Percentiles rank a stretch among this genome's conserved stretches.
These are phyloP conservation scores for Calonectria ilicicola DNA, from an alignment of 2,329 filamentous ascomycete species.

Conservation along the genomic window DNA sequence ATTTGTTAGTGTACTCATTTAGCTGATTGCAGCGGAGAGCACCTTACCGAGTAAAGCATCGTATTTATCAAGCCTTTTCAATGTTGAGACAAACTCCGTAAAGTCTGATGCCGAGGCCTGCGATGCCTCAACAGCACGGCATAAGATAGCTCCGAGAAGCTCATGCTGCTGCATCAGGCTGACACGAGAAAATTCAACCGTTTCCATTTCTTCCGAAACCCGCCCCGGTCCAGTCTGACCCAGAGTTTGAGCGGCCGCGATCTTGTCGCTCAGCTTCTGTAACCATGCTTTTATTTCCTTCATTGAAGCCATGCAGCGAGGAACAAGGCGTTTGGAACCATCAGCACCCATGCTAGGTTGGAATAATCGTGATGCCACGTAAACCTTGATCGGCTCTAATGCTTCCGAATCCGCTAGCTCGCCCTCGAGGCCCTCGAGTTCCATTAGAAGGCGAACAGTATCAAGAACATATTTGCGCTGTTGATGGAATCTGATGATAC, in stretches of 20 bases:
- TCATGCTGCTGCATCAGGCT: slow-evolving; percentile 93
- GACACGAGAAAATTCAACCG: slow-evolving; percentile 81
- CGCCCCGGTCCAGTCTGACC: slow-evolving; percentile 68
- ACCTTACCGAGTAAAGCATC: slow-evolving; percentile 69
- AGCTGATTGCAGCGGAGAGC: slow-evolving; percentile 12
- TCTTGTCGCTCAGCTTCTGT: slow-evolving; percentile 78
- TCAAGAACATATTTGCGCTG: slow-evolving; percentile 86
- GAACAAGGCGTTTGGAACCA: slow-evolving; percentile 71
- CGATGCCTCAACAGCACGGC: slow-evolving; percentile 81
- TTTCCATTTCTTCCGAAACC: slow-evolving; percentile 76
- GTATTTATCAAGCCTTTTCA: slow-evolving; percentile 81
- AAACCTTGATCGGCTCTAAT: slow-evolving; percentile 49
- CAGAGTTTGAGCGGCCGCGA: slow-evolving; percentile 80
- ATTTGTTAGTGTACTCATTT: slow-evolving; percentile 12
- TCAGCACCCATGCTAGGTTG: slow-evolving; percentile 48
- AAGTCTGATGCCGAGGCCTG: slow-evolving; percentile 81
- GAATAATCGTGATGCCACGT: slow-evolving; percentile 50
- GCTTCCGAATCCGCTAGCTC: slow-evolving; percentile 60
- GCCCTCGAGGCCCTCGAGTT: slow-evolving; percentile 68
- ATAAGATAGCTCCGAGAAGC: slow-evolving; percentile 82
- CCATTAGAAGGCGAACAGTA: slow-evolving; percentile 83
- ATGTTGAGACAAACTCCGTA: slow-evolving; percentile 72
- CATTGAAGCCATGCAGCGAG: slow-evolving; percentile 83
- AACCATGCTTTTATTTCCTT: slow-evolving; percentile 81
- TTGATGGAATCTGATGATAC: slow-evolving; percentile 89